Evolutionary conservation across 2,329 filamentous ascomycete genomes (phyloP), one percentile per base, ranked within the genome.

Genomic region (Amauroascus niger): DNA sequence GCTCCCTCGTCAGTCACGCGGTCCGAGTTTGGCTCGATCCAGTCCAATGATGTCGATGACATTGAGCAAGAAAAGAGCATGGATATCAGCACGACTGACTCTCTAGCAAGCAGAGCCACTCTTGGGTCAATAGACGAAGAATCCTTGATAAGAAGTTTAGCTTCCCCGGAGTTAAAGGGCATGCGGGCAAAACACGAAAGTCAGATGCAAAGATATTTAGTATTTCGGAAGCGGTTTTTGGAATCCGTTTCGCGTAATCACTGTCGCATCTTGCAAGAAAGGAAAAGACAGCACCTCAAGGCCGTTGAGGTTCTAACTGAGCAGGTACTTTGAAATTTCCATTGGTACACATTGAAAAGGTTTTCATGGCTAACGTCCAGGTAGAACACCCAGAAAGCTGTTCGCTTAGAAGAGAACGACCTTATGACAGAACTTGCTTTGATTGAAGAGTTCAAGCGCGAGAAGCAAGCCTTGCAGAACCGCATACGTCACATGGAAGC

Each of bases 401-500:
- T 62, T 45, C 64, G 65, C 8, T 64, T 74, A 26, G 71, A 75
- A 61, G 70, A 72, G 52, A 65, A 70, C 11, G 72, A 75, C 52
- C 64, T 74, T 0, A 65, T 69, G 2, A 64, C 71, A 0, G 72
- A 75, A 60, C 67, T 74, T 45, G 69, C 74, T 39, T 68, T 74
- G 53, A 63, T 68, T 33, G 68, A 70, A 20, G 72, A 75, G 28
- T 71, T 74, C 46, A 68, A 74, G 40, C 63, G 66, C 6, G 69
- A 69, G 9, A 74, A 74, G 56, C 60, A 66, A 53, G 69, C 71
- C 40, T 69, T 70, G 6, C 65, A 69, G 30, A 71, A 68, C 8
- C 69, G 72, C 48, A 72, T 75, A 48, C 72, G 71, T 50, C 67
- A 75, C 49, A 75, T 75, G 72, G 72, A 75, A 60, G 70, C 69